phyloP scores from a whole-genome alignment of 2,329 filamentous ascomycete species.

The Claviceps purpurea region DNA sequence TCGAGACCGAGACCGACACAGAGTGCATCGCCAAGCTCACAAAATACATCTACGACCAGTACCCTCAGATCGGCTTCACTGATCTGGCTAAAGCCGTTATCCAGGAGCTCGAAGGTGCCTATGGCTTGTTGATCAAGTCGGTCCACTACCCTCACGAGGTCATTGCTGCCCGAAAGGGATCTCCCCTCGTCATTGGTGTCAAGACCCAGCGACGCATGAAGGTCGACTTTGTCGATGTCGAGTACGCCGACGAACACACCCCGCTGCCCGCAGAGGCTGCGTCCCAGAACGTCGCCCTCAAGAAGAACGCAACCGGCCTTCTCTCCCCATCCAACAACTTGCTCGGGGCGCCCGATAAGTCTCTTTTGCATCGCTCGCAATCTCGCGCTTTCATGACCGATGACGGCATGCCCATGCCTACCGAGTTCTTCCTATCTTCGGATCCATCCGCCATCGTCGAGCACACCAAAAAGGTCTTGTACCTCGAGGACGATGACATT shows the following conservation, averaged over 20 bases:
- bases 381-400: conserved; percentile 98
- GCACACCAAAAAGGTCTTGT: conserved; percentile 99
- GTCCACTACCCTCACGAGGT: conserved; percentile 98
- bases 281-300: conserved; percentile 90
- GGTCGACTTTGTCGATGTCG: conserved; percentile 98
- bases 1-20: conserved; percentile 98
- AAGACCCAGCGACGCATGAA: conserved; percentile 98
- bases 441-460: conserved; percentile 97
- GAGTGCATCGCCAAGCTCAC: conserved; percentile 98
- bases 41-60: conserved; percentile 94
- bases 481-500: conserved; percentile 98
- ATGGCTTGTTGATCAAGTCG: conserved; percentile 94
- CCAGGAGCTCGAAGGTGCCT: conserved; percentile 94
- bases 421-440: conserved; percentile 98
- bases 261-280: conserved; percentile 85
- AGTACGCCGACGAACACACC: conserved; percentile 77
- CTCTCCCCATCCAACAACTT: conserved; percentile 48
- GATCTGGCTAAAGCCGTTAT: conserved; percentile 95
- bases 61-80: conserved; percentile 90
- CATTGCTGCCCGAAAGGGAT: conserved; percentile 95
- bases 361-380: conserved; percentile 92
- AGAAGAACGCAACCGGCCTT: conserved; percentile 65
- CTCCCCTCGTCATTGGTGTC: conserved; percentile 91
- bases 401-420: conserved; percentile 93
- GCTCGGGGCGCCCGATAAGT: conserved; percentile 90